Evolutionary conservation across 31 red algal genomes (phyloP).

Genomic region (Endocladia muricata): DNA sequence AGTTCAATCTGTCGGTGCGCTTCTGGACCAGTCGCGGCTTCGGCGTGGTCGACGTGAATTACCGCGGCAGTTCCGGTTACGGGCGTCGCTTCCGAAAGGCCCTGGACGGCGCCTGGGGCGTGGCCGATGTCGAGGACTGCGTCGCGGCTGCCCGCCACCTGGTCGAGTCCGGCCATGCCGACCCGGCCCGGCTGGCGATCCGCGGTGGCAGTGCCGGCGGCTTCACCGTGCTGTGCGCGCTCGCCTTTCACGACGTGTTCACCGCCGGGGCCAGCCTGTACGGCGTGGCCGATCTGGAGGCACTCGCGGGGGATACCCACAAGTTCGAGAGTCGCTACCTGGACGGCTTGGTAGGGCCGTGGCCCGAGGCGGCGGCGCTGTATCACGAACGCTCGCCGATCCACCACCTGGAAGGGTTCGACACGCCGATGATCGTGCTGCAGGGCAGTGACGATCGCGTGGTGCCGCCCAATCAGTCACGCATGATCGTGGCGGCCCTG

Average conservation of each 20-base stretch:
- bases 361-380: too few species aligned
- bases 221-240: constrained; percentile 36
- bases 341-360: too few species aligned
- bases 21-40: too few species aligned
- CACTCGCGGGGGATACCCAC: too few species aligned
- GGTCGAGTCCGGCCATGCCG: not conserved
- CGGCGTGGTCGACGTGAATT: constrained; percentile 58
- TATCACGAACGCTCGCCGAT: too few species aligned
- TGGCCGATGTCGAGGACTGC: constrained; percentile 61
- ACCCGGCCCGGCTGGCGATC: constrained; percentile 18
- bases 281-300: constrained; percentile 40
- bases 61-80: constrained; percentile 44
- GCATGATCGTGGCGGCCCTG: too few species aligned
- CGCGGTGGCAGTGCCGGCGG: constrained; percentile 69
- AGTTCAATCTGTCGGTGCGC: too few species aligned
- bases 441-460: too few species aligned
- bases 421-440: too few species aligned
- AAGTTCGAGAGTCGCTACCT: too few species aligned
- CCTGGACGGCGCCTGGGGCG: constrained; percentile 31
- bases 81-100: constrained; percentile 22
- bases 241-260: constrained; percentile 60
- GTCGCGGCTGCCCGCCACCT: constrained; percentile 15
- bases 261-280: constrained; percentile 53
- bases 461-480: too few species aligned
- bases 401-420: too few species aligned